These are phyloP conservation scores for Hydnum rufescens DNA, from an alignment of 768 basidiomycete species.

Conservation along the genomic window DNA sequence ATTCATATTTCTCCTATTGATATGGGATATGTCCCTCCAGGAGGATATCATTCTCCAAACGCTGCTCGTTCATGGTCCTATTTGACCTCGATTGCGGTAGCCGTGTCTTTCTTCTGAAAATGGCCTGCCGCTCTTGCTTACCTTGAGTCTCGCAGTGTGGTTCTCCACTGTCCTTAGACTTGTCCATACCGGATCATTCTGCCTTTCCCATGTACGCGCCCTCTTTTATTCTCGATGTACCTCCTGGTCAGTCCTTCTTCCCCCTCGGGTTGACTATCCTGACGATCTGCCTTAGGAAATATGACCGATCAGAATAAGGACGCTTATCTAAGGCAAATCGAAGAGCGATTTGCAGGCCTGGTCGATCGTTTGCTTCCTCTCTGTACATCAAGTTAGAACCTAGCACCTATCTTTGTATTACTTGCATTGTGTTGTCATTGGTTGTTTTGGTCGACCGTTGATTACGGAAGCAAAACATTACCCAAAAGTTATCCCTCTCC, in stretches of 20 bases:
- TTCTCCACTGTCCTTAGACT: conserved; percentile 34
- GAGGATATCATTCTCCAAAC: conserved; percentile 71
- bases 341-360: conserved; percentile 2
- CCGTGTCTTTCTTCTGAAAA: conserved; percentile 15
- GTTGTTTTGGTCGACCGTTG: no score
- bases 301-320: conserved; percentile 55
- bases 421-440: not conserved
- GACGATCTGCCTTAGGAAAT: conserved; percentile 28
- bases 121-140: not conserved
- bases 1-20: conserved; percentile 8
- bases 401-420: not conserved
- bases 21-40: conserved; percentile 21
- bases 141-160: conserved; percentile 26
- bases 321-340: conserved; percentile 23
- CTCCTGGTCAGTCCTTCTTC: conserved; percentile 14
- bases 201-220: conserved; percentile 58
- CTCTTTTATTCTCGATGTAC: conserved; percentile 62
- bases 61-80: conserved; percentile 75
- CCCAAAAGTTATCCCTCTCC: no score
- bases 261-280: not conserved
- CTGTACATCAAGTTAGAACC: not conserved
- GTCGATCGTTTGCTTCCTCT: not conserved
- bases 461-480: not conserved
- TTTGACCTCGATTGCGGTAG: conserved; percentile 54
- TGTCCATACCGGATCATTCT: conserved; percentile 55